These are phyloP conservation scores for Fusarium miscanthi DNA, from an alignment of 2,329 filamentous ascomycete genomes.

Conservation along the genomic window DNA sequence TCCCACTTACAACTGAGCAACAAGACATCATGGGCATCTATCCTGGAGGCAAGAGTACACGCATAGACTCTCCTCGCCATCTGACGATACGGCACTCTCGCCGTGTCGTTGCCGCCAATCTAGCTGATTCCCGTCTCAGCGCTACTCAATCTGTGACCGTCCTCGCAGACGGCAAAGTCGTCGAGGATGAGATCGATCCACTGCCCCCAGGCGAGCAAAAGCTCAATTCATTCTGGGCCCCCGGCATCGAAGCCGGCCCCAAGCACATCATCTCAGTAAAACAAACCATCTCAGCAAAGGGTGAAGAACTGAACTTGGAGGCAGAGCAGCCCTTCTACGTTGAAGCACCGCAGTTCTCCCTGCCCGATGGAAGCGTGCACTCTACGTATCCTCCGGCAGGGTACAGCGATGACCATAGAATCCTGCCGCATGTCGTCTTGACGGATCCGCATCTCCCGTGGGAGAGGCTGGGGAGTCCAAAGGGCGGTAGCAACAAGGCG, in stretches of 20 bases:
- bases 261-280: constrained; percentile 9
- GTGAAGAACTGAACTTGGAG: background rate
- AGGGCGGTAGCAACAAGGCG: background rate
- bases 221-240: constrained; percentile 37
- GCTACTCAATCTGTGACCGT: background rate
- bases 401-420: constrained; percentile 46
- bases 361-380: constrained; percentile 50
- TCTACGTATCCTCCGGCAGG: constrained; percentile 55
- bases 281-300: constrained; percentile 6
- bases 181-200: background rate
- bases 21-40: constrained; percentile 20
- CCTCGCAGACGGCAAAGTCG: background rate
- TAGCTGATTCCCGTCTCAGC: background rate
- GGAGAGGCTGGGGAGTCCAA: constrained; percentile 49
- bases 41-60: constrained; percentile 24
- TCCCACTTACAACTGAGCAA: background rate
- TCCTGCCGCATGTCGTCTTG: constrained; percentile 59
- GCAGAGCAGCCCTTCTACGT: constrained; percentile 49
- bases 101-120: background rate
- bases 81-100: constrained; percentile 13
- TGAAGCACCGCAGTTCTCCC: constrained; percentile 50
- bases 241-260: constrained; percentile 23
- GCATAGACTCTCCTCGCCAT: constrained; percentile 24
- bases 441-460: constrained; percentile 58
- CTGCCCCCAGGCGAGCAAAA: constrained; percentile 26